Base-by-base conservation (phyloP, 768 basidiomycete species). In the Mycena polygramma region DNA sequence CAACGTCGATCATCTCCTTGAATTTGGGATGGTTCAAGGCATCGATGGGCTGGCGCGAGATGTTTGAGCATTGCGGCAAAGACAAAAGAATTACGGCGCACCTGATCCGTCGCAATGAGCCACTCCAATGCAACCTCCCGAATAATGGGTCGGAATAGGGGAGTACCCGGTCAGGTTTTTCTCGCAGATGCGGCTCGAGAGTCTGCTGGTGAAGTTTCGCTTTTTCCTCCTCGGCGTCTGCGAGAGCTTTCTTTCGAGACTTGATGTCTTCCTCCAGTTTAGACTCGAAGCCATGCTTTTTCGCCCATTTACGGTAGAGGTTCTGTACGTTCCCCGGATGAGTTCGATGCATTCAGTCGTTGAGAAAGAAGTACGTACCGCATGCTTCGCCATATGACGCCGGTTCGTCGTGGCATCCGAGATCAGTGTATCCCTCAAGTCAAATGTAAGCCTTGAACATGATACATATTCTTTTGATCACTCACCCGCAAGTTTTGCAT, bases 11-110 rank as follows among this genome's bases (percentile, higher is more conserved):
- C 80, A 81, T 83, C 0, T 76, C 72, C 20, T 75, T 58, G 43
- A 81, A 83, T 7, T 66, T 49, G 0, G 76, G 78, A 58, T 84
- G 78, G 15, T 82, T 72, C 19, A 81, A 55, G 0, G 79, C 75
- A 15, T 66, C 58, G 49, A 77, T 48, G 15, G 76, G 75, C 75
- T 76, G 48, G 4, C n/a, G n/a, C n/a, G n/a, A n/a, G n/a, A n/a
- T n/a, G n/a, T n/a, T n/a, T n/a, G n/a, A n/a, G n/a, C n/a, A n/a
- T n/a, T n/a, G n/a, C n/a, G n/a, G 14, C 17, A 49, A 59, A 20
- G 17, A n/a, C 6, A 36, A 26, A 26, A 51, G 14, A 36, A 61
- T 15, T 8, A n/a, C n/a, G n/a, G n/a, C n/a, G n/a, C 4, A 61
- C 60, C 17, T 61, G 60, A 24, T 61, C 36, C 10, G 60, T 51